A percentile compares a stretch with the other conserved stretches of the same genome.
phyloP scores from a whole-genome alignment of 352 stramenopile species.

The Globisporangium mamillatum region DNA sequence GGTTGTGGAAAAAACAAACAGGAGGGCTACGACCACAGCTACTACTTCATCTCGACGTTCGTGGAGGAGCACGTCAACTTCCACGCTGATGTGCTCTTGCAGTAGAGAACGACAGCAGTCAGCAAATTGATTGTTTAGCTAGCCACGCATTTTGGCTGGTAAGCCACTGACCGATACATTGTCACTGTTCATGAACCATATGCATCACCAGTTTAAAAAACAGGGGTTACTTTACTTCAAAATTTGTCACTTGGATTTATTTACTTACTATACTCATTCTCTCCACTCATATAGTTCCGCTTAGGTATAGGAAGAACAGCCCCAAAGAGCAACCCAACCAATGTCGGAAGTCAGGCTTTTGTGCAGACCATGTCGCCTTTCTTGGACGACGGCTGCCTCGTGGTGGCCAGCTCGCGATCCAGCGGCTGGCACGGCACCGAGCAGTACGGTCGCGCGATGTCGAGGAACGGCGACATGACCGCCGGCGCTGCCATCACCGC shows the following conservation, averaged over 20 bases:
- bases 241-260: neutral
- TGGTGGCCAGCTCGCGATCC: neutral
- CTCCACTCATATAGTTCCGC: neutral
- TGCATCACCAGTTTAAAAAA: neutral
- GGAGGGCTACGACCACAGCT: slow-evolving; percentile 96
- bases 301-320: neutral
- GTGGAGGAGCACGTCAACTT: slow-evolving; percentile 95
- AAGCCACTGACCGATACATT: neutral
- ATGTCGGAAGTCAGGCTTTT: neutral
- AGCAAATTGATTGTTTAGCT: neutral
- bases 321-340: neutral
- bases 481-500: neutral
- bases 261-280: neutral
- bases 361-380: slow-evolving; percentile 4
- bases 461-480: neutral
- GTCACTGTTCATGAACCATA: neutral
- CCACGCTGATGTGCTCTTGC: slow-evolving; percentile 87
- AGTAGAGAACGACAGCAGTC: slow-evolving; percentile 16
- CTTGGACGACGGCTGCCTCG: neutral
- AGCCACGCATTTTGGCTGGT: neutral
- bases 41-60: slow-evolving; percentile 97
- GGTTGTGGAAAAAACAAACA: slow-evolving; percentile 15
- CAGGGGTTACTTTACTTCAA: slow-evolving; percentile 2
- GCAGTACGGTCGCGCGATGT: slow-evolving; percentile 40
- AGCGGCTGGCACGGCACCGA: slow-evolving; percentile 29